Evolutionary conservation across 768 basidiomycete genomes (phyloP), one percentile per base, ranked within the genome.

Genomic region (Pulveroboletus sp.): DNA sequence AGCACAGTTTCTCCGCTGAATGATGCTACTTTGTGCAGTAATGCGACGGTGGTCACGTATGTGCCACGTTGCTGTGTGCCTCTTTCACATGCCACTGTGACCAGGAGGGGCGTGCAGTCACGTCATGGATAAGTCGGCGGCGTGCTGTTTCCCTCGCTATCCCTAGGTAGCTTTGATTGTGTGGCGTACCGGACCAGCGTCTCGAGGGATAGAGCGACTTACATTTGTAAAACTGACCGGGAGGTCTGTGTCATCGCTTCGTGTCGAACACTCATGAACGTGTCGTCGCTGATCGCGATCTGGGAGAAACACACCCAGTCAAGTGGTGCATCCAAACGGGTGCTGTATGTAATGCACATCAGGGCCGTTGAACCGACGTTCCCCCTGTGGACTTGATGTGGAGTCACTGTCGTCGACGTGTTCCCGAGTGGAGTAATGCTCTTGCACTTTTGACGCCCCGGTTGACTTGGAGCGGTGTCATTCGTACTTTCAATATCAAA

Each of bases 101-200:
- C 40, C 37, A 24, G 43, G 17, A 38, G 30, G 4, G 15, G 2
- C 6, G 21, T 21, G 21, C 5, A 26, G 43, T 65, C 47, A 65
- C 60, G 62, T 42, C 41, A 63, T 28, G 47, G 55, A 62, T 62
- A 65, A 59, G 57, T 62, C 39, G 63, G 57, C 57, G 60, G 48
- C 8, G 44, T 39, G 17, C 15, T 15, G 10, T 46, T 62, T 53
- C 60, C 63, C 32, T 52, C 41, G 32, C 46, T 30, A 58, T 47
- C 26, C 6, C 53, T 55, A 50, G 46, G 49, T 47, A 59, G 40
- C 54, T 52, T 46, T 43, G 4, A 21, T 21, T 39, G 46, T 28
- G 43, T 46, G 47, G 46, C 39, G 3, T 30, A 36, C 33, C 14
- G 37, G 14, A 36, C 39, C 3, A 24, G 21, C 17, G 11, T 46